Evolutionary conservation across 164 flowering plant genomes (phyloP), one percentile per base, ranked within the genome.

Genomic region (Vitis labrusca): DNA sequence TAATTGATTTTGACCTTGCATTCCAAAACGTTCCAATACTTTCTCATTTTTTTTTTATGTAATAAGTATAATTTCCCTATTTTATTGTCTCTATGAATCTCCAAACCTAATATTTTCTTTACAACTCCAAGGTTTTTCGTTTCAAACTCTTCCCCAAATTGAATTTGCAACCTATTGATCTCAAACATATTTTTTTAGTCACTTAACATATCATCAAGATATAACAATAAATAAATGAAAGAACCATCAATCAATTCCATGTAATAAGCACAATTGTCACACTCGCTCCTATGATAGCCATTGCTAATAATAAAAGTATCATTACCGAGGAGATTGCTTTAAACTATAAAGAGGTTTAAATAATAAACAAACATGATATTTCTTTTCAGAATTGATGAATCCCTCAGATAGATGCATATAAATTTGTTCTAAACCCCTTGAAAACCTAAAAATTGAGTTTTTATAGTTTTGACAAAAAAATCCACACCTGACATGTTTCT

Each of bases 81-180:
- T 12, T 2, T 13, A 16, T 16, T 16, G 15, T 71, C 67, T 19
- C 74, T 70, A 13, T 6, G 17, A 10, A 75, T 75, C 37, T 75
- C 71, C 67, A 75, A 66, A 5, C 78, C 74, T 3, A 75, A 19
- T 1, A 71, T 75, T 57, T 70, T 65, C 59, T 47, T 62, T 10
- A 60, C 64, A 12, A 19, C 58, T 10, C 73, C 70, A n/a, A 76
- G 17, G 10, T 72, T 63, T 16, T 69, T 73, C 70, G 64, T 76
- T 6, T 76, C 73, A 64, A 76, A 72, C 10, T 50, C 50, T 13
- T 15, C 1, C 12, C 29, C 8, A 76, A 16, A 1, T 50, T 12
- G 10, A 8, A 19, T 15, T 63, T 72, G 5, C n/a, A n/a, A 16
- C 50, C 61, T n/a, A 17, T 17, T 17, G 61, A 6, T 23, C 29